Percentiles rank a stretch among this genome's conserved stretches.
phyloP scores from a whole-genome alignment of 2,329 filamentous ascomycete species.

The Chaetomiaceae sp. region DNA sequence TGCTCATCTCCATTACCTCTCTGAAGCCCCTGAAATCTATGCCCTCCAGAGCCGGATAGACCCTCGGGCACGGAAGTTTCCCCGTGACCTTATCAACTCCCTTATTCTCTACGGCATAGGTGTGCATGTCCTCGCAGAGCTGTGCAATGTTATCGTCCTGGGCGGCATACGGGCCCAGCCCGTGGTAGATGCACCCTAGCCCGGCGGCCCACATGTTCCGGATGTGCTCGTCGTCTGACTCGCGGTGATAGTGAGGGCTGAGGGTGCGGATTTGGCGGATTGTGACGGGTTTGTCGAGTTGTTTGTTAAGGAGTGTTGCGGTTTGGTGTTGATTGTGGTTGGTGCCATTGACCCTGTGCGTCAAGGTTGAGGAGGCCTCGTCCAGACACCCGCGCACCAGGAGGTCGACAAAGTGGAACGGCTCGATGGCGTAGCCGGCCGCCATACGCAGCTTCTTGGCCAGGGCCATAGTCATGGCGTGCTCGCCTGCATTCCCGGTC shows the following conservation, averaged over 20 bases:
- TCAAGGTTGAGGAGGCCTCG: too few species aligned
- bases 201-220: constrained; percentile 30
- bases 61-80: constrained; percentile 14
- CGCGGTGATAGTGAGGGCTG: constrained; percentile 33
- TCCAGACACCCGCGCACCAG: constrained; percentile 20
- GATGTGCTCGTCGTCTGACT: constrained; percentile 29
- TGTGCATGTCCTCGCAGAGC: constrained; percentile 17
- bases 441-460: constrained; percentile 32
- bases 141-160: not conserved
- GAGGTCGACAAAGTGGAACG: constrained; percentile 32
- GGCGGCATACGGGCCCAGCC: not conserved
- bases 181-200: constrained; percentile 31
- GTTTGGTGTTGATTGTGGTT: not conserved
- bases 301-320: not conserved
- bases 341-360: not conserved
- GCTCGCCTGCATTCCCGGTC: constrained; percentile 34
- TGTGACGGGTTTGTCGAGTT: constrained; percentile 15
- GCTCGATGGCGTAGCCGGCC: constrained; percentile 33
- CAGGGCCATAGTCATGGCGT: constrained; percentile 36
- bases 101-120: constrained; percentile 11
- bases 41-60: constrained; percentile 20
- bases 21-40: constrained; percentile 11
- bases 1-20: not conserved
- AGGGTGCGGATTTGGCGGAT: constrained; percentile 31
- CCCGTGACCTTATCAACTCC: constrained; percentile 5